Percentiles rank a stretch among this genome's conserved stretches.
phyloP scores from a whole-genome alignment of 2,329 filamentous ascomycete species.

The Capronia americana region DNA sequence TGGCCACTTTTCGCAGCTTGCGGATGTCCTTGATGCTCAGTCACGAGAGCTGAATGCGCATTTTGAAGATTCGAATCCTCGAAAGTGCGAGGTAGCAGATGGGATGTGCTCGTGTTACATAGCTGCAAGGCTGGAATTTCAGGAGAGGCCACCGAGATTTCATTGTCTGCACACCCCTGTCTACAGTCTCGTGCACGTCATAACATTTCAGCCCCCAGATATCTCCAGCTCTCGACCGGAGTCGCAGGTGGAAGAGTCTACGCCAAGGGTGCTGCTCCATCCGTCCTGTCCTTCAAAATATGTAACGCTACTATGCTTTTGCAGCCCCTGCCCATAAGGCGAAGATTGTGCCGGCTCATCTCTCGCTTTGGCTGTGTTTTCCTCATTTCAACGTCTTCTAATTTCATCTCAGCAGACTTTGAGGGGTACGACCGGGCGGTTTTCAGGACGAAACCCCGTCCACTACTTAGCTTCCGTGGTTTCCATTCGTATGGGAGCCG shows the following conservation, averaged over 20 bases:
- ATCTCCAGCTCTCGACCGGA: background rate
- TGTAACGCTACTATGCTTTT: background rate
- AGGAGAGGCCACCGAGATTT: background rate
- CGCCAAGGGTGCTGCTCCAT: background rate
- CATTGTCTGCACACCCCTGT: background rate
- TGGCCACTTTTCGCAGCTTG: background rate
- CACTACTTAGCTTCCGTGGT: background rate
- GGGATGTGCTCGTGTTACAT: background rate
- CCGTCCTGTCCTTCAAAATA: background rate
- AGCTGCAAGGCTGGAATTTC: slow-evolving; percentile 10
- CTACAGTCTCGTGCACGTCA: background rate
- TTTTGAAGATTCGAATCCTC: background rate
- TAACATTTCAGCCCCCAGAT: background rate
- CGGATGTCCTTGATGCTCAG: background rate
- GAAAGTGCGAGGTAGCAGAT: background rate
- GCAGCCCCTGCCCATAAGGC: background rate
- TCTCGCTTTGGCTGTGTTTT: background rate
- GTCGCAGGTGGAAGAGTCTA: background rate
- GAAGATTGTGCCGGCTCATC: background rate
- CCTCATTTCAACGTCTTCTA: background rate
- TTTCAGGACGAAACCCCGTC: background rate
- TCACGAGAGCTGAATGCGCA: background rate
- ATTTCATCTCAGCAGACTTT: background rate
- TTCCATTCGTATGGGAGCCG: background rate
- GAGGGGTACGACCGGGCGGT: background rate